Percentiles rank a stretch among this genome's conserved stretches.
phyloP scores from a whole-genome alignment of 352 stramenopile genomes.

The Phytophthora pluvialis region DNA sequence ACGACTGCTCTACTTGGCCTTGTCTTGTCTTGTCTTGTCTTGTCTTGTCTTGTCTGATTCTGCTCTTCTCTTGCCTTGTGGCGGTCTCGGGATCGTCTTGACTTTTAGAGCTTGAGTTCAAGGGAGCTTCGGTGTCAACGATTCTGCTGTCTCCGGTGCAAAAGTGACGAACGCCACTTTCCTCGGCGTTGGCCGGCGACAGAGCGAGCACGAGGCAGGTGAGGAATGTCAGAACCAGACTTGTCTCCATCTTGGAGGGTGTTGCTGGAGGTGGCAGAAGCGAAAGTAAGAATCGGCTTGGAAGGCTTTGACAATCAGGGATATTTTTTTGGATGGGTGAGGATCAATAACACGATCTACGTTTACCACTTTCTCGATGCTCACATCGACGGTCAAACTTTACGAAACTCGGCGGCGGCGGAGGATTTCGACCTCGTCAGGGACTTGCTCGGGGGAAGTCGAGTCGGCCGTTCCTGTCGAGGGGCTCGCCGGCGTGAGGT shows the following conservation, averaged over 20 bases:
- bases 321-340: too few relatives aligned
- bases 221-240: neutral
- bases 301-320: neutral
- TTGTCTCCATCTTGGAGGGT: neutral
- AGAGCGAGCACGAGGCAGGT: neutral
- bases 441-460: neutral
- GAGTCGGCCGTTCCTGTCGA: neutral
- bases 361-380: too few relatives aligned
- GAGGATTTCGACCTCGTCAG: constrained; percentile 2
- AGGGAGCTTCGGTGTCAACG: neutral
- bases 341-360: too few relatives aligned
- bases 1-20: too few relatives aligned
- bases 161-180: neutral
- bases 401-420: neutral
- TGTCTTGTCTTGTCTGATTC: too few relatives aligned
- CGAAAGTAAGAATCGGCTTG: neutral
- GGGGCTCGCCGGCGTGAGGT: neutral
- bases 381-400: too few relatives aligned
- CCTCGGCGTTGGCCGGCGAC: too few relatives aligned
- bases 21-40: neutral
- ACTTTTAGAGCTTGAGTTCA: neutral
- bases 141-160: neutral
- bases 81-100: neutral
- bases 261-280: too few relatives aligned
- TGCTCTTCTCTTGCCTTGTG: neutral